Percentiles rank a stretch among this genome's conserved stretches.
These are phyloP conservation scores for Digitaria exilis DNA, from an alignment of 202 grass and related monocot genomes.

Conservation along the genomic window DNA sequence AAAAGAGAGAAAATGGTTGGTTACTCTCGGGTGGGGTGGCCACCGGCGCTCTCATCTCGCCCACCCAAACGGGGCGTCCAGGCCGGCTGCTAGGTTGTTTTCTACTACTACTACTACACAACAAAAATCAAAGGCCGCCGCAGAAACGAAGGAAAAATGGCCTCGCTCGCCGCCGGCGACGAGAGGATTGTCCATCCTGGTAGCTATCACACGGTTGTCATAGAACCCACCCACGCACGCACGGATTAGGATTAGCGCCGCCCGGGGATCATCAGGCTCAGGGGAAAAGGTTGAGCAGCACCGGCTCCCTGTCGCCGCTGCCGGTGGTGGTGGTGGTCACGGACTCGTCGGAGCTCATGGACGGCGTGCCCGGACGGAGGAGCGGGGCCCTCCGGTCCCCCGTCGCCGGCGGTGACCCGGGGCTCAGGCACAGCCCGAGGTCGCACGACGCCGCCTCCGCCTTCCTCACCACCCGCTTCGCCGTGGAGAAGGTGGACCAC, in stretches of 20 bases:
- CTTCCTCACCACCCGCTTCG: constrained; percentile 46
- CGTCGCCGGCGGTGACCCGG: background rate
- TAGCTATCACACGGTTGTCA: background rate
- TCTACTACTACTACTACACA: constrained; percentile 37
- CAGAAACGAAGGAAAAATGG: constrained; percentile 16
- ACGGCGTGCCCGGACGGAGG: constrained; percentile 61
- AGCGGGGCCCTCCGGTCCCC: background rate
- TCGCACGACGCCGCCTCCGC: constrained; percentile 39
- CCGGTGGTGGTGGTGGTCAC: constrained; percentile 53
- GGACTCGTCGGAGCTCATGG: constrained; percentile 65
- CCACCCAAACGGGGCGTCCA: constrained; percentile 51
- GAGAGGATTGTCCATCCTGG: background rate
- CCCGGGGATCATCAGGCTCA: no score
- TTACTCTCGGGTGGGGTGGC: constrained; percentile 10
- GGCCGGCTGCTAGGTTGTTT: constrained; percentile 37
- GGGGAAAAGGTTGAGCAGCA: constrained; percentile 76
- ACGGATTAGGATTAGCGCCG: no score
- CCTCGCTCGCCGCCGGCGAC: constrained; percentile 12
- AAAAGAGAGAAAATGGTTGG: background rate
- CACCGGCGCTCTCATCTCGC: constrained; percentile 64
- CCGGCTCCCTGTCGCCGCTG: constrained; percentile 44
- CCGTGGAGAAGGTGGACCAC: constrained; percentile 58
- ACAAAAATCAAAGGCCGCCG: constrained; percentile 37
- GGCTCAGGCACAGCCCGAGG: constrained; percentile 66
- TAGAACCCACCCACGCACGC: background rate